Evolutionary conservation across 352 stramenopile genomes (phyloP), one percentile per base, ranked within the genome.

Genomic region (Aphanomyces invadans): DNA sequence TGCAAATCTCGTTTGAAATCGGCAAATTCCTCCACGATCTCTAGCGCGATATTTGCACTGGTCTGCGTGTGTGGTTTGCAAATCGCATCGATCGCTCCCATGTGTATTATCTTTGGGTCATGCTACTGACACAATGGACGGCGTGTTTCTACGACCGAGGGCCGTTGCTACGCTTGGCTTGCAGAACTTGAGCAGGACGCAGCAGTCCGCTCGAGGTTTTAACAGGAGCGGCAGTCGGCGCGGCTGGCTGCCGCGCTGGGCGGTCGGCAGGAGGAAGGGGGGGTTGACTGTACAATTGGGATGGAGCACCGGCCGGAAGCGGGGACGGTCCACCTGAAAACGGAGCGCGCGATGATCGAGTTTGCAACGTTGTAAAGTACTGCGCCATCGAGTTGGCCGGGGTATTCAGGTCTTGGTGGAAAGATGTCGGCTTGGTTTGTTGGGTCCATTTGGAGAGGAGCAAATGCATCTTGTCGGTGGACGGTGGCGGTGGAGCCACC

Each of bases 341-440:
- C n/a, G 46, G 46, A 21, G 39, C 39, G 39, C 39, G 17, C 17
- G 39, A n/a, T 1, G 15, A n/a, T n/a, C 29, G 49, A 39, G 49
- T 33, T 57, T 57, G 49, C 21, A 57, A n/a, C n/a, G 7, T 39
- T 10, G 19, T 38, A 33, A 67, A 67, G 42, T 67, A 67, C 19
- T 67, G 60, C n/a, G 60, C 60, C 60, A 67, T 67, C 1, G 60
- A 67, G n/a, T n/a, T 29, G 3, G 60, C 42, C 10, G 60, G 60
- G 12, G 60, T 12, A 2, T 21, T 25, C 49, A 67, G 33, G 29
- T 67, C 49, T n/a, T 44, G 42, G 19, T 55, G 53, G 25, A 66
- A 7, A 29, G 60, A 21, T 17, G 12, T 67, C 26, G 56, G 36
- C 60, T 67, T 67, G 3, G 31, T 25, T n/a, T 66, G 38, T 17